Percentiles rank a stretch among this genome's conserved stretches.
Evolutionary conservation across 768 basidiomycete species (phyloP).

Genomic region (Mycena alexandri): DNA sequence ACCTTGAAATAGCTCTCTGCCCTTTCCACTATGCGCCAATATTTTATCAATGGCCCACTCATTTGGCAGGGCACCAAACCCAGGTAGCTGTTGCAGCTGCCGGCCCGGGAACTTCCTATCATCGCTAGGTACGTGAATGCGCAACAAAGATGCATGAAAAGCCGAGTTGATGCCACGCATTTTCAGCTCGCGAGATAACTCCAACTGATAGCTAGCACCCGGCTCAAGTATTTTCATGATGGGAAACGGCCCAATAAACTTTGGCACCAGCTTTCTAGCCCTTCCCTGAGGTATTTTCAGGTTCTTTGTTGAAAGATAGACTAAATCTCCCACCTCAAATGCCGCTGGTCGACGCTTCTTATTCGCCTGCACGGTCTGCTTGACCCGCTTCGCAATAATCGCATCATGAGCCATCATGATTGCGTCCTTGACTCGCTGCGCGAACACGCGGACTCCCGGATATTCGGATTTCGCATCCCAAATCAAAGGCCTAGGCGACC

Average conservation of each 20-base stretch:
- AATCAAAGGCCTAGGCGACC: slow-evolving; percentile 37
- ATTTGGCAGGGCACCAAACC: slow-evolving; percentile 34
- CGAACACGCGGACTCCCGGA: slow-evolving; percentile 37
- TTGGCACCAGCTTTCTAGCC: slow-evolving; percentile 31
- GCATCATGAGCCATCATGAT: slow-evolving; percentile 46
- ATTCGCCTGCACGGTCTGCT: slow-evolving; percentile 44
- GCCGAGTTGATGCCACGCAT: slow-evolving; percentile 35
- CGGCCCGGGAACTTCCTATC: slow-evolving; percentile 42
- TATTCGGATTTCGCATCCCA: slow-evolving; percentile 21
- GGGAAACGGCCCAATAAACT: slow-evolving; percentile 34
- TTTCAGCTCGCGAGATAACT: slow-evolving; percentile 39
- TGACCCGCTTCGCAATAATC: slow-evolving; percentile 40
- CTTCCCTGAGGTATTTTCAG: slow-evolving; percentile 32
- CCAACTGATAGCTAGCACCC: slow-evolving; percentile 41
- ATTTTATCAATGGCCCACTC: slow-evolving; percentile 23
- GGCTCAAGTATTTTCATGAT: slow-evolving; percentile 10
- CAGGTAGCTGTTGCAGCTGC: slow-evolving; percentile 33
- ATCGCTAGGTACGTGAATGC: slow-evolving; percentile 41
- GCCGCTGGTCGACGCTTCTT: slow-evolving; percentile 12
- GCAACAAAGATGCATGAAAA: slow-evolving; percentile 48
- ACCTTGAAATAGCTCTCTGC: slow-evolving; percentile 25
- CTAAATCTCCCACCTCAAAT: slow-evolving; percentile 39
- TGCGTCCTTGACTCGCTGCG: slow-evolving; percentile 33
- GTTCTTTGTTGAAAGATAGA: slow-evolving; percentile 27
- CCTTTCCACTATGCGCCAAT: neutral